A percentile compares a stretch with the other conserved stretches of the same genome.
phyloP scores from a whole-genome alignment of 257 asterid genomes.

The Leonotis leonurus region DNA sequence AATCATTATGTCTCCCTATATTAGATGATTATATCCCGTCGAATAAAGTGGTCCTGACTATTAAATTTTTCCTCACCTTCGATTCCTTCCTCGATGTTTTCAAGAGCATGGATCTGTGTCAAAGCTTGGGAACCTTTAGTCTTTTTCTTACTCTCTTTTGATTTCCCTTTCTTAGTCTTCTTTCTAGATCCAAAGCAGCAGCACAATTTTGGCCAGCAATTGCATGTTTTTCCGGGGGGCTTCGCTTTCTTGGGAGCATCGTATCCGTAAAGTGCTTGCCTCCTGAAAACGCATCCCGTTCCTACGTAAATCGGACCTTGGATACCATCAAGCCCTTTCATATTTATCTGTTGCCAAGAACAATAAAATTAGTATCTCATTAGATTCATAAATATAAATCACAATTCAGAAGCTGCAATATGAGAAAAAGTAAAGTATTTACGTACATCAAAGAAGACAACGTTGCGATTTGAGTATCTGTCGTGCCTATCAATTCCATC shows the following conservation, averaged over 20 bases:
- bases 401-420: background rate
- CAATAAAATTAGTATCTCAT: conserved; percentile 12
- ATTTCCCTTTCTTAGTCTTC: conserved; percentile 51
- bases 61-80: conserved; percentile 49
- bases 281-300: conserved; percentile 91
- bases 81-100: conserved; percentile 88
- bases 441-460: conserved; percentile 91
- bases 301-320: conserved; percentile 98
- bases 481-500: conserved; percentile 96
- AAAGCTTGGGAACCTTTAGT: conserved; percentile 59
- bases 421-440: background rate
- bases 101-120: conserved; percentile 93
- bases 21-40: background rate
- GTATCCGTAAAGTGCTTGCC: conserved; percentile 91
- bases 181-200: conserved; percentile 48
- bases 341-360: conserved; percentile 54
- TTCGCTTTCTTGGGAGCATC: conserved; percentile 91
- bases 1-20: background rate
- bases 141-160: conserved; percentile 63
- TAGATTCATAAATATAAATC: background rate
- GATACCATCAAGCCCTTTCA: conserved; percentile 98
- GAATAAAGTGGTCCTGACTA: background rate
- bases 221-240: conserved; percentile 89
- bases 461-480: conserved; percentile 89
- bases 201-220: conserved; percentile 86